Evolutionary conservation across 108 stramenopile genomes (phyloP).

Genomic region (Mediolabrus comicus): DNA sequence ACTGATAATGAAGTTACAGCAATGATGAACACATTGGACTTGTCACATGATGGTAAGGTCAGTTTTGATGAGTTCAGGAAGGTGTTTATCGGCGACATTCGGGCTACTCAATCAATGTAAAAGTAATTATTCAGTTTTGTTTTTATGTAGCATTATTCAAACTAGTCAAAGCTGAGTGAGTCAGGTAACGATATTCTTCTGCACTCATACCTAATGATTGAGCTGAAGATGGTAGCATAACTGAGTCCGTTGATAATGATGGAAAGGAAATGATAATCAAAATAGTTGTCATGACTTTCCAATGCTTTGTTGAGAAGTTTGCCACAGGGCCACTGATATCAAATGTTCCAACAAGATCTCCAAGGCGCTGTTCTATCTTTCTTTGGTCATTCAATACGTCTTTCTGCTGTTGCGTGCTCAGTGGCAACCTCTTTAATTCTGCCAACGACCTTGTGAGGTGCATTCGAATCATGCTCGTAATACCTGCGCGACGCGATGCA

Average conservation of each 20-base stretch:
- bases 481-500: constrained; percentile 65
- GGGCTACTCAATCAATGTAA: constrained; percentile 72
- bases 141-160: constrained; percentile 9
- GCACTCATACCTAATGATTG: constrained; percentile 43
- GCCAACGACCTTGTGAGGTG: constrained; percentile 52
- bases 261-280: constrained; percentile 59
- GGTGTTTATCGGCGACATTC: constrained; percentile 67
- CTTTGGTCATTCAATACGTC: constrained; percentile 9
- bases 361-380: constrained; percentile 42
- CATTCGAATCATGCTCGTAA: constrained; percentile 73
- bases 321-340: constrained; percentile 53
- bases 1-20: constrained; percentile 70
- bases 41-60: constrained; percentile 57
- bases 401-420: constrained; percentile 35
- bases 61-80: constrained; percentile 74
- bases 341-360: constrained; percentile 60
- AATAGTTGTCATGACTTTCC: constrained; percentile 74
- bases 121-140: not conserved
- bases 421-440: constrained; percentile 40
- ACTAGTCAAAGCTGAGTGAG: constrained; percentile 32
- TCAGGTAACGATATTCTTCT: constrained; percentile 70
- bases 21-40: constrained; percentile 65
- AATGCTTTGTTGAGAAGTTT: constrained; percentile 51
- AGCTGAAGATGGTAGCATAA: constrained; percentile 42
- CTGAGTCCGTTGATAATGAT: not conserved